phyloP scores from a whole-genome alignment of 2,329 filamentous ascomycete genomes.

The Aspergillus sp. region DNA sequence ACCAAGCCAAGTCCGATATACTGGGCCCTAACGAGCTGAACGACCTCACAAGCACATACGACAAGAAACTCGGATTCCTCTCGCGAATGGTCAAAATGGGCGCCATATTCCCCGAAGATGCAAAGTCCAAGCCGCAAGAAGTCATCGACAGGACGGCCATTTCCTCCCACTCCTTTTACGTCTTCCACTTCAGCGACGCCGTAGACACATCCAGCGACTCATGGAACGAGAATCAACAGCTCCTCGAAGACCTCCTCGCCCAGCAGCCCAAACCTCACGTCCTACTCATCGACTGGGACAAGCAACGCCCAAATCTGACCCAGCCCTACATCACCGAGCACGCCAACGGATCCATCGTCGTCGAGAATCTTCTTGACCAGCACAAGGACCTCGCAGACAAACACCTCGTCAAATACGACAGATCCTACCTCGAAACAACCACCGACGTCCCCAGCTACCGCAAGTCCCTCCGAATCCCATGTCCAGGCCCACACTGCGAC shows the following conservation, averaged over 20 bases:
- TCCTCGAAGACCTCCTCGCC: not conserved
- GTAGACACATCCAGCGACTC: not conserved
- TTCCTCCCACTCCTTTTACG: not conserved
- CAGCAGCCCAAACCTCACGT: not conserved
- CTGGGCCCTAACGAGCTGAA: not conserved
- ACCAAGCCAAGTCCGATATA: not conserved
- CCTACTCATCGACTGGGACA: not conserved
- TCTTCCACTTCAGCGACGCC: conserved; percentile 1
- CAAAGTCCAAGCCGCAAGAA: not conserved
- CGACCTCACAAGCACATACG: not conserved
- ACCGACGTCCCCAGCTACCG: conserved; percentile 2
- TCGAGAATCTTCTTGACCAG: conserved; percentile 4
- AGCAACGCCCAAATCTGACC: not conserved
- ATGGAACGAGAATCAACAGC: not conserved
- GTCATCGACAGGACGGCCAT: not conserved
- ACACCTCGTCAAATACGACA: conserved; percentile 1
- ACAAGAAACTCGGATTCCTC: conserved; percentile 3
- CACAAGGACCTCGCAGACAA: conserved; percentile 5
- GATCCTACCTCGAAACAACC: not conserved
- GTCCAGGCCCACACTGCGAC: conserved; percentile 5
- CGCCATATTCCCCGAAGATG: not conserved
- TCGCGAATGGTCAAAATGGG: not conserved
- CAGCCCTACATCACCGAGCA: not conserved
- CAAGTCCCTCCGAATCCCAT: conserved; percentile 4
- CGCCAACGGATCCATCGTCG: not conserved